Base-by-base conservation (phyloP, 768 basidiomycete species). In the Phlegmacium glaucopus region DNA sequence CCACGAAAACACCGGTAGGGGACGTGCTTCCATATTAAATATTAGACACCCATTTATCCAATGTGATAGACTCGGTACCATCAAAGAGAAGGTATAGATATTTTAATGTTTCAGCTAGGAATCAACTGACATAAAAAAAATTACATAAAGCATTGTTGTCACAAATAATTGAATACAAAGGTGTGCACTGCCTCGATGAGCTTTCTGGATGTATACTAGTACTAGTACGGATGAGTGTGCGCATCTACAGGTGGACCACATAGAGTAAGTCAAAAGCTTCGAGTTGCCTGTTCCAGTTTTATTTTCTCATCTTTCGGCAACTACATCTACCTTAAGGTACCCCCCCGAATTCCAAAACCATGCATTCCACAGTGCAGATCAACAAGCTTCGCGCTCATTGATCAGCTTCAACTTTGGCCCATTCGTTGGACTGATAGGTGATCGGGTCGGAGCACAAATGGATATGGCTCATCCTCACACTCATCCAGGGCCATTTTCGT, bases 341-440 rank as follows among this genome's bases (percentile, higher is more conserved):
- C n/a, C n/a, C n/a, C 60, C 58, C 7, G 70, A 70, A n/a, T 63
- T 68, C 42, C 71, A 74, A 36, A 79, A 87, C 58, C 60, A 60
- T 12, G 64, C 74, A 0, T 93, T 94, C 71, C 90, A 90, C 64
- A 77, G 77, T 45, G 76, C 90, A 2, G 93, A 96, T 57, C 83
- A 82, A 62, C 90, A 91, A 62, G 91, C 92, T 12, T 71, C 94
- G 45, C 80, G 78, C 28, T 90, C 88, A n/a, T 66, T 94, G 9
- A 58, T 89, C 48, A 64, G 79, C n/a, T 94, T 94, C 76, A 75
- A 87, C 53, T 47, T 72, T 9, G 91, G 92, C 6, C 80, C 90
- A n/a, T 82, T 79, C 62, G 41, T 90, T 44, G 91, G 91, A 0
- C 83, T 90, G 17, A 61, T 89, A n/a, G 90, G 92, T n/a, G 90